phyloP scores from a whole-genome alignment of 2,329 filamentous ascomycete genomes.

The Arthrobotrys conoides region DNA sequence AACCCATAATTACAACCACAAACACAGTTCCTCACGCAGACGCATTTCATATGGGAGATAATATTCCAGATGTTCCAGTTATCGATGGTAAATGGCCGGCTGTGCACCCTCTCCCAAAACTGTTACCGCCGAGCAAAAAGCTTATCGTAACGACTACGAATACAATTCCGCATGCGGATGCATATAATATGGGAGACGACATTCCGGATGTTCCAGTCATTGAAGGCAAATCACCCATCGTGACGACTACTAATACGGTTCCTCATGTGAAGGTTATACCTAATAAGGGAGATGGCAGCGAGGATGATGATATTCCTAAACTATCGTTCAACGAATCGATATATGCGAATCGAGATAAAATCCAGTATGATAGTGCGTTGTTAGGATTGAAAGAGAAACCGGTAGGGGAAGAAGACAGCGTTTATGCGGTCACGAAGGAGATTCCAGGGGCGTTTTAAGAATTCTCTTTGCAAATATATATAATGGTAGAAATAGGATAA shows the following conservation, averaged over 20 bases:
- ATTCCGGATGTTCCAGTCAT: conserved; percentile 9
- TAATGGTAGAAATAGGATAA: neutral
- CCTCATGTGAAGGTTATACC: neutral
- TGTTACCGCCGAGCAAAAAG: conserved; percentile 1
- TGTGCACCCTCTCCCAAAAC: conserved; percentile 13
- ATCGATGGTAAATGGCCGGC: conserved; percentile 18
- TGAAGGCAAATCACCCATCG: conserved; percentile 17
- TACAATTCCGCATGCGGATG: conserved; percentile 33
- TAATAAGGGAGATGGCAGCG: neutral
- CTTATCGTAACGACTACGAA: conserved; percentile 44
- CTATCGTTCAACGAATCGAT: conserved; percentile 12
- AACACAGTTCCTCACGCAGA: conserved; percentile 44
- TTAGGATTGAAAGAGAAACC: neutral
- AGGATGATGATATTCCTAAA: neutral
- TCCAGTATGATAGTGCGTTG: conserved; percentile 5
- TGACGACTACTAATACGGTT: conserved; percentile 1
- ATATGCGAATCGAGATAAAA: conserved; percentile 21
- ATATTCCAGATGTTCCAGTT: conserved; percentile 21
- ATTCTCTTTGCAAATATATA: neutral
- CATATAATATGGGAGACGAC: conserved; percentile 25
- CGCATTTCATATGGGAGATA: conserved; percentile 34
- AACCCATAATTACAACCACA: conserved; percentile 38
- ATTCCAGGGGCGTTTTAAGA: conserved; percentile 42
- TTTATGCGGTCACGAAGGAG: conserved; percentile 49
- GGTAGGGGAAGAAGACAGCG: conserved; percentile 40